These are phyloP conservation scores for Dothiorella sarmentorum DNA, from an alignment of 2,329 filamentous ascomycete species.

Conservation along the genomic window DNA sequence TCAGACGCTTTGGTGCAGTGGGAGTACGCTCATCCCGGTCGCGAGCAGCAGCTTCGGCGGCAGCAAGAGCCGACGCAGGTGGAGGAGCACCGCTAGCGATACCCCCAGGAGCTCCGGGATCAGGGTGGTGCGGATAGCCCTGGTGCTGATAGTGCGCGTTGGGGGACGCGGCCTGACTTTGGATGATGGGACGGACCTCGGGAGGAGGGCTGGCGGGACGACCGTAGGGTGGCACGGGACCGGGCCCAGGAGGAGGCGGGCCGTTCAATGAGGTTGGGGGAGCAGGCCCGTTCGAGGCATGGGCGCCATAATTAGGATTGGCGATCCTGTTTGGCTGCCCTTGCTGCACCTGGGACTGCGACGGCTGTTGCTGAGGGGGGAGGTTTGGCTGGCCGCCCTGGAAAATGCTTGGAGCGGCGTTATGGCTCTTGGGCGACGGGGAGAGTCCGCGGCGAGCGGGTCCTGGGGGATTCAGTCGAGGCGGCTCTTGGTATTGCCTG, in stretches of 20 bases:
- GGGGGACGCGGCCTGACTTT: constrained; percentile 86
- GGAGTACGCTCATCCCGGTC: constrained; percentile 71
- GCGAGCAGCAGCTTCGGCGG: constrained; percentile 65
- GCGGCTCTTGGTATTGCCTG: constrained; percentile 65
- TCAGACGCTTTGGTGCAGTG: constrained; percentile 76
- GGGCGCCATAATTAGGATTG: constrained; percentile 47
- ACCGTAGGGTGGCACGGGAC: constrained; percentile 67
- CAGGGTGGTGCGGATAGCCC: constrained; percentile 72
- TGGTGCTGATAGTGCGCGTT: constrained; percentile 81
- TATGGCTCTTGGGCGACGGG: constrained; percentile 58
- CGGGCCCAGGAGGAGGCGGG: constrained; percentile 47
- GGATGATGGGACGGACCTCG: constrained; percentile 77
- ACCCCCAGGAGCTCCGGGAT: constrained; percentile 54
- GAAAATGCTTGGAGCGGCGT: constrained; percentile 53
- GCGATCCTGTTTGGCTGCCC: constrained; percentile 46
- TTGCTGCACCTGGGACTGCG: constrained; percentile 41
- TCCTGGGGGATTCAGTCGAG: constrained; percentile 51
- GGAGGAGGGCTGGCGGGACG: constrained; percentile 74
- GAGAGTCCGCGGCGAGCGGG: constrained; percentile 51
- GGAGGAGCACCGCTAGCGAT: constrained; percentile 68
- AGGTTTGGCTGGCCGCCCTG: constrained; percentile 29
- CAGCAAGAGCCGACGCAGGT: constrained; percentile 62
- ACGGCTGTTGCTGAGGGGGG: constrained; percentile 25
- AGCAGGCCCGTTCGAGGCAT: constrained; percentile 41
- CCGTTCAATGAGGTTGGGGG: constrained; percentile 50